Conservation (phyloP, 73 alveolate genomes). For the Durusdinium trenchii region DNA sequence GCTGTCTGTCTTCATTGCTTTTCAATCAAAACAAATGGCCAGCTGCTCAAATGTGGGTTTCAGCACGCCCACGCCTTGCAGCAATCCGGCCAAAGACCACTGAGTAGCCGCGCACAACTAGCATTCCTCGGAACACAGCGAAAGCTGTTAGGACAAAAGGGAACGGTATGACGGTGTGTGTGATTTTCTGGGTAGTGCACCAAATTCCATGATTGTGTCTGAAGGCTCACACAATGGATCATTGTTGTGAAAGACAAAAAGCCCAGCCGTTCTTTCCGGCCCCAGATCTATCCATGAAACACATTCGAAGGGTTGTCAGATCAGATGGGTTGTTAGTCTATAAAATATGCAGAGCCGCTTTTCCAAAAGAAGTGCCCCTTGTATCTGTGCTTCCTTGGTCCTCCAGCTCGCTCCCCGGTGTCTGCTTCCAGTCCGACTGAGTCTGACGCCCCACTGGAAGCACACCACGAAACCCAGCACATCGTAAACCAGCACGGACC, state of each 20-base stretch:
- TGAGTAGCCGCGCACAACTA: constrained; percentile 71
- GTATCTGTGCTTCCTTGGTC: not conserved
- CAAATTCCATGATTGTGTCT: no score
- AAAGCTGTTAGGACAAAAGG: not conserved
- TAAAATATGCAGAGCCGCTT: not conserved
- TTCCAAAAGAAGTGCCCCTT: not conserved
- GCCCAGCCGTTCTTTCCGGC: no score
- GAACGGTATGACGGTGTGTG: no score
- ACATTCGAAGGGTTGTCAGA: no score
- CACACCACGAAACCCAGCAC: constrained; percentile 77
- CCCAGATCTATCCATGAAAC: no score
- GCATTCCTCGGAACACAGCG: constrained; percentile 31
- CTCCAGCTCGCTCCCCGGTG: not conserved
- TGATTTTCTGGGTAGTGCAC: no score
- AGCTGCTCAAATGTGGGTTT: not conserved
- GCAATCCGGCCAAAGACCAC: constrained; percentile 52
- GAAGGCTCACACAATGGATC: no score
- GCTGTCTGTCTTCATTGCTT: not conserved
- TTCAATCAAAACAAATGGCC: not conserved
- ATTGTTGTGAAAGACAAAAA: not conserved
- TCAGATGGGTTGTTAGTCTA: no score
- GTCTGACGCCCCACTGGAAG: constrained; percentile 67
- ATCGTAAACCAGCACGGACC: constrained; percentile 83
- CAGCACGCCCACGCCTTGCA: constrained; percentile 17
- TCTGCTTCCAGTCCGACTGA: not conserved